phyloP scores from a whole-genome alignment of 352 stramenopile genomes.

The Aphanomyces euteiches region DNA sequence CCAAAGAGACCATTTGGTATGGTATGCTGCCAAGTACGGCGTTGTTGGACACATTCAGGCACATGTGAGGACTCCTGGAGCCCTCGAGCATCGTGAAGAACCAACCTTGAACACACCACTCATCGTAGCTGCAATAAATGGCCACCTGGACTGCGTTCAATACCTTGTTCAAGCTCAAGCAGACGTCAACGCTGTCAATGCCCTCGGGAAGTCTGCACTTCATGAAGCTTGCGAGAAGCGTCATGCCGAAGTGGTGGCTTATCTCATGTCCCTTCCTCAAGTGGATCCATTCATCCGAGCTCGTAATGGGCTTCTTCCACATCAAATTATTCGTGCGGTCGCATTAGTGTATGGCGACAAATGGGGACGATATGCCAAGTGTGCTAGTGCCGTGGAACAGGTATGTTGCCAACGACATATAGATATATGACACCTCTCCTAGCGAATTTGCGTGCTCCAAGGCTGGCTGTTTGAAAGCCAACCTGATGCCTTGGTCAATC shows the following conservation, averaged over 20 bases:
- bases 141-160: slow-evolving; percentile 59
- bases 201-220: slow-evolving; percentile 59
- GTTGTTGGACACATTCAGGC: slow-evolving; percentile 49
- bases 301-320: slow-evolving; percentile 45
- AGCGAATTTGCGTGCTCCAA: neutral
- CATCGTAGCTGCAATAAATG: slow-evolving; percentile 52
- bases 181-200: slow-evolving; percentile 55
- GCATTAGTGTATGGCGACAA: slow-evolving; percentile 33
- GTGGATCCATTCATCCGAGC: slow-evolving; percentile 54
- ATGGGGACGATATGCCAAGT: slow-evolving; percentile 39
- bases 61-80: slow-evolving; percentile 51
- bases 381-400: slow-evolving; percentile 4
- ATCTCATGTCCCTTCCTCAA: slow-evolving; percentile 49
- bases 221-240: slow-evolving; percentile 48
- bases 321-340: neutral
- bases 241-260: slow-evolving; percentile 64
- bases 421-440: neutral
- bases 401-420: neutral
- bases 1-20: slow-evolving; percentile 69
- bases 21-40: slow-evolving; percentile 69
- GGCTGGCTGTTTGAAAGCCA: slow-evolving; percentile 29
- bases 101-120: slow-evolving; percentile 55
- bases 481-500: slow-evolving; percentile 17
- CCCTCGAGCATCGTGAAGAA: slow-evolving; percentile 55
- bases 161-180: slow-evolving; percentile 52